Base-by-base conservation (phyloP, 441 rosid species). In the Hura crepitans region DNA sequence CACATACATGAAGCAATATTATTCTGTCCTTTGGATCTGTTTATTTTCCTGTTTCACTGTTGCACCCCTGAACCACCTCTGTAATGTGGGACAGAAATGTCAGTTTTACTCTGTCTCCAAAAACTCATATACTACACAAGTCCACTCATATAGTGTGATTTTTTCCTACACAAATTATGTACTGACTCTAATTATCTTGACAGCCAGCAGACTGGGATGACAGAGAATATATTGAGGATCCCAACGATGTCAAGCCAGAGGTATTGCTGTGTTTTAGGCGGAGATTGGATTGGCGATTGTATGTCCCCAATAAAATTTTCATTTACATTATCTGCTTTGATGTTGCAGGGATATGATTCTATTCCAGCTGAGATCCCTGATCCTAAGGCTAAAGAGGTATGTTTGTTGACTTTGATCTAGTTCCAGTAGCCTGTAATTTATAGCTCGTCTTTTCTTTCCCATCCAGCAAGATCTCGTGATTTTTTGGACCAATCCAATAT, bases 131-230 rank as follows among this genome's bases (percentile, higher is more conserved):
- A 46, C 6, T 17, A 28, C 39, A 28, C 6, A 64, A 27, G 3
- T 45, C 17, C 17, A 35, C 39, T 64, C 28, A 18, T 23, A 64
- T 25, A 12, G 6, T 37, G 17, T 13, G 33, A 11, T 31, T 30
- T 20, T 68, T 68, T 35, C 27, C 18, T 6, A 14, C 22, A 68
- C 23, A 39, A 1, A 6, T 4, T 14, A 56, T 53, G 35, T 22
- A 27, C 39, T 66, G 25, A 53, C 61, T 67, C 7, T 49, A 5
- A 25, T 35, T 46, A 18, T 46, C 7, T 61, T 66, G 72, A 58
- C 87, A 90, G 97, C 96, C 92, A 22, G 87, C 83, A 62, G 95
- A 88, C 70, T 92, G 96, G 97, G 97, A 92, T 74, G 93, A 87
- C 46, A 87, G 87, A 75, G 97, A 92, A 72, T 90, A 86, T 77